Percentiles rank a stretch among this genome's conserved stretches.
These are phyloP conservation scores for Rhamnella rubrinervis DNA, from an alignment of 331 rosid species.

Conservation along the genomic window DNA sequence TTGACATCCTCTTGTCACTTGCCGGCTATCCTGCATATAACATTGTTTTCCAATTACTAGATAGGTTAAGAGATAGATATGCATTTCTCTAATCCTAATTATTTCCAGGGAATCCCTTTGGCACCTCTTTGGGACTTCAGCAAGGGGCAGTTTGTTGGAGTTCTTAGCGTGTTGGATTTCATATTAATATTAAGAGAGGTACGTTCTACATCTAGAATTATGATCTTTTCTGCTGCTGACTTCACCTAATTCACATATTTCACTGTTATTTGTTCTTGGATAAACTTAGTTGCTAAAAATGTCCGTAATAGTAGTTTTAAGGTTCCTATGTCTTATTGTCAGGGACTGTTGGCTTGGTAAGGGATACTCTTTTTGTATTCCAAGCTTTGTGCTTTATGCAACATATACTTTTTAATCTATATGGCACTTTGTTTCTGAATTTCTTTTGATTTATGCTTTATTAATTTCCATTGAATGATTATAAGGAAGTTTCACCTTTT, in stretches of 20 bases:
- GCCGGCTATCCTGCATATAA: neutral
- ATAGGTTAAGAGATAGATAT: conserved; percentile 27
- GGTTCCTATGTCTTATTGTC: too few species aligned
- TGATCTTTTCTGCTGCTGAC: conserved; percentile 20
- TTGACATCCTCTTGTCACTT: neutral
- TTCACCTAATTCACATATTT: conserved; percentile 15
- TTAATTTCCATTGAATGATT: neutral
- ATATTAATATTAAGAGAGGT: conserved; percentile 96
- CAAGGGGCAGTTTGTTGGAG: conserved; percentile 89
- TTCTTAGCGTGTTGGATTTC: conserved; percentile 91
- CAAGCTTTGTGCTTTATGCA: too few species aligned
- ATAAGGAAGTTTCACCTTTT: neutral
- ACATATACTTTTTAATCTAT: too few species aligned
- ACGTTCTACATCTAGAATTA: conserved; percentile 29
- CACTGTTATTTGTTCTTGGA: neutral
- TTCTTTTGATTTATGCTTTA: too few species aligned
- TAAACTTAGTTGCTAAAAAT: neutral
- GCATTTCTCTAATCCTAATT: conserved; percentile 27
- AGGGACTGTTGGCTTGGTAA: too few species aligned
- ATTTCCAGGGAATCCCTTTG: conserved; percentile 79
- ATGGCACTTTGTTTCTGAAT: too few species aligned
- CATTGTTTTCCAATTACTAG: conserved; percentile 15
- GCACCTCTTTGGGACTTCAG: conserved; percentile 96
- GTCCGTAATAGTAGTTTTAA: neutral
- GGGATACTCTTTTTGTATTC: too few species aligned